Base-by-base conservation (phyloP, 495 filamentous ascomycete species). In the Melanomma pulvis-pyrius region DNA sequence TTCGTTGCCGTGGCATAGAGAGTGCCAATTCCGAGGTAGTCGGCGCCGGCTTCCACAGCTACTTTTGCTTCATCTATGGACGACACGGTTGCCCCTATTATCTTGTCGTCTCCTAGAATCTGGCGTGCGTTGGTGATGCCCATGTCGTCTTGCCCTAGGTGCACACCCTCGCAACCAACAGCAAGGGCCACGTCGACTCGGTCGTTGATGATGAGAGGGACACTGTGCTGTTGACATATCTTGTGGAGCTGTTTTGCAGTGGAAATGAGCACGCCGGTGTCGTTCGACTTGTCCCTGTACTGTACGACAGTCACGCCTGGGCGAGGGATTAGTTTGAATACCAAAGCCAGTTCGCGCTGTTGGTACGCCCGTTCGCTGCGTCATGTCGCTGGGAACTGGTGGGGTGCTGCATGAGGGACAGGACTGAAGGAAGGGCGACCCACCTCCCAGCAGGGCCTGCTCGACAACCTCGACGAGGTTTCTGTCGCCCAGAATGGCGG, bases 111-210 rank as follows among this genome's bases (percentile, higher is more conserved):
- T 1, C 92, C 92, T 0, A 98, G 83, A 11, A 96, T 76, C 59
- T 78, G 80, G 60, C 89, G 88, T 3, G 92, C 93, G 6, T 83
- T 81, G 21, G 78, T 71, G 46, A 93, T 75, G 59, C 86, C 86
- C 81, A 96, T 87, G 77, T 98, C 93, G 83, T 96, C 92, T 77
- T 97, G 93, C 30, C 94, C 93, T 44, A 98, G 82, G 76, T 98
- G 93, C 15, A 97, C 90, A 48, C 94, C 94, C 74, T 97, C 93
- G 41, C 88, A 92, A 6, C 87, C 89, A 47, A 90, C 84, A 17
- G 91, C 94, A 28, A 94, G 80, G 24, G 92, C 92, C 19, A 98
- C 90, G 79, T 96, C 93, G 5, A 96, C 83, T n/a, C 92, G 89
- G 76, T 98, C 94, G 74, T 98, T 97, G 78, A 98, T 93, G 39